Conservation (phyloP, 371 early-diverging fungal species). For the Mucor circinelloides region DNA sequence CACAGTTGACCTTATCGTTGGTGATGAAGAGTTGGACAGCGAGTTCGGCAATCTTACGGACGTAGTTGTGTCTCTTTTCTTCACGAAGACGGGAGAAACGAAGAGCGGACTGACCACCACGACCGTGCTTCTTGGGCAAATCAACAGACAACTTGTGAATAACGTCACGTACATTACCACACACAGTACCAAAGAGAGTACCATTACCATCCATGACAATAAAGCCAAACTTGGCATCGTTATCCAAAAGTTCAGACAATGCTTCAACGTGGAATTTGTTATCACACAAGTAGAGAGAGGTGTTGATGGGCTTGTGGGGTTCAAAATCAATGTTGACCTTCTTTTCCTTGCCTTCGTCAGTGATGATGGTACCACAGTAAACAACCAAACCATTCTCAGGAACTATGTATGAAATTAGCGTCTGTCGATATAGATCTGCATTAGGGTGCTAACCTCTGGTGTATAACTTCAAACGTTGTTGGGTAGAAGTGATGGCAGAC, state of each 20-base stretch:
- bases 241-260: constrained; percentile 90
- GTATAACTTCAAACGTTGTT: constrained; percentile 97
- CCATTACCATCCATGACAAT: constrained; percentile 99
- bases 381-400: constrained; percentile 95
- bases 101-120: constrained; percentile 99
- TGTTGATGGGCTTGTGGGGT: constrained; percentile 99
- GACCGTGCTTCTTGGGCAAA: constrained; percentile 99
- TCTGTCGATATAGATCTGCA: background rate
- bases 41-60: constrained; percentile 98
- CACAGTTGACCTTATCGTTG: constrained; percentile 73
- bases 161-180: constrained; percentile 97
- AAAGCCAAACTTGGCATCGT: constrained; percentile 98
- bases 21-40: constrained; percentile 74
- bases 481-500: constrained; percentile 98
- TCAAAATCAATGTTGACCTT: constrained; percentile 99
- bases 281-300: constrained; percentile 99
- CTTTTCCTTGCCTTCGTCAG: constrained; percentile 99
- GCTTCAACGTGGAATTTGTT: constrained; percentile 99
- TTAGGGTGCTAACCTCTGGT: constrained; percentile 55
- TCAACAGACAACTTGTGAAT: constrained; percentile 96
- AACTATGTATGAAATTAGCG: constrained; percentile 40
- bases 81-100: constrained; percentile 99
- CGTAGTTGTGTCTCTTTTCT: constrained; percentile 99
- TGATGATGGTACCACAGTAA: constrained; percentile 97
- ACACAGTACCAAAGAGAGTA: constrained; percentile 95